Evolutionary conservation across 2,329 filamentous ascomycete species (phyloP), one percentile per base, ranked within the genome.

Genomic region (Graphilbum fragrans): DNA sequence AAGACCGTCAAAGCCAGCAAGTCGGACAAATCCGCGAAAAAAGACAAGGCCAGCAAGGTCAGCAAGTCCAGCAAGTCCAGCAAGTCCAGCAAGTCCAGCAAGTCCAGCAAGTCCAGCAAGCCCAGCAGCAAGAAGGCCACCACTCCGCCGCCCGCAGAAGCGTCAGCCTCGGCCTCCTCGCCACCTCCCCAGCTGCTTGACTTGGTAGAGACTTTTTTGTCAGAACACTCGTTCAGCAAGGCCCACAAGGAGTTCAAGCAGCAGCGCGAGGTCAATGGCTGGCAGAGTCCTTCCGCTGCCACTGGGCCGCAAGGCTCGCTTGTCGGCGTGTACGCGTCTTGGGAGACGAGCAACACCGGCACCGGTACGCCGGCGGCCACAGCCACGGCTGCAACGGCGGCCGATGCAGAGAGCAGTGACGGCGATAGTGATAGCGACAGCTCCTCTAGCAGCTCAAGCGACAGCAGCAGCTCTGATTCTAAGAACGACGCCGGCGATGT

Each of bases 141-240:
- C 36, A 35, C 37, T 51, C 47, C 25, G 44, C 45, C 36, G 38
- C 36, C 6, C 14, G 11, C n/a, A 14, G 11, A 5, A 5, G 8
- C 4, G 40, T n/a, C 39, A 12, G 35, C 47, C 16, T 42, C 48
- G 34, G 45, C 47, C 3, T 14, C 45, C 6, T 40, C 56, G 63
- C 37, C 74, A 21, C 70, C 80, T 5, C 59, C 70, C 22, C 70
- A 82, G 57, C 64, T 87, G 29, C 64, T 87, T 54, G 72, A 77
- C 46, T 64, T 85, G 16, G 70, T 87, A 52, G 75, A 76, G 47
- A 60, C 63, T 19, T 87, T 86, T 58, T 67, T 87, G 38, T 68
- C 69, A 34, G 70, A 80, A 36, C 70, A 82, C 56, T 72, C 75
- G n/a, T 82, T 84, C 52, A 58, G 67, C 37, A 66, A 67, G 44